Conservation (phyloP, 768 basidiomycete genomes). For the Termitomyces titanicus region DNA sequence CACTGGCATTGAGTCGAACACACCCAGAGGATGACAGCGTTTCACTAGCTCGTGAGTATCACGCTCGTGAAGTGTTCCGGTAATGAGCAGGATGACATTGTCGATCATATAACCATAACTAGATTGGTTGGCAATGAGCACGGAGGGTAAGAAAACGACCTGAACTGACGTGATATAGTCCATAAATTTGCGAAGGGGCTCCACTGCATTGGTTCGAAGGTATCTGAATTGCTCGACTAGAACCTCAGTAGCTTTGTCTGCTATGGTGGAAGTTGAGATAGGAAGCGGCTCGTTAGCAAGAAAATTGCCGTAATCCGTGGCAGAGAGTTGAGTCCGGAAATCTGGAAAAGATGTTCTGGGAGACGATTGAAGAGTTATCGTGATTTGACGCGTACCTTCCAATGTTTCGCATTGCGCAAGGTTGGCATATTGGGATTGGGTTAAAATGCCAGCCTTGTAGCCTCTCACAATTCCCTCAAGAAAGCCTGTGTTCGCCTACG, state of each 20-base stretch:
- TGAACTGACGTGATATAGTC: conserved; percentile 93
- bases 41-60: conserved; percentile 96
- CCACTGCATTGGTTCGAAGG: conserved; percentile 84
- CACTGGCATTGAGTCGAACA: conserved; percentile 98
- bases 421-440: conserved; percentile 87
- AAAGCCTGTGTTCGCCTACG: conserved; percentile 68
- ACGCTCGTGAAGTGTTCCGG: conserved; percentile 94
- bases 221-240: conserved; percentile 98
- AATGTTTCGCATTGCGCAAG: conserved; percentile 96
- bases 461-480: conserved; percentile 84
- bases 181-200: conserved; percentile 87
- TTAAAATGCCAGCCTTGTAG: conserved; percentile 90
- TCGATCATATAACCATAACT: conserved; percentile 99
- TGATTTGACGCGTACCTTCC: conserved; percentile 59
- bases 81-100: conserved; percentile 96
- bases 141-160: background rate
- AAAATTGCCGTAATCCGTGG: conserved; percentile 98
- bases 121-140: conserved; percentile 14
- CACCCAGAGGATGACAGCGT: conserved; percentile 93
- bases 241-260: conserved; percentile 93
- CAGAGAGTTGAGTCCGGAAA: conserved; percentile 90
- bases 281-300: conserved; percentile 94
- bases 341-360: conserved; percentile 44
- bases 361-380: background rate
- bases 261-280: conserved; percentile 89